Conservation (phyloP, 2,329 filamentous ascomycete species). For the Ophiostoma quercus region DNA sequence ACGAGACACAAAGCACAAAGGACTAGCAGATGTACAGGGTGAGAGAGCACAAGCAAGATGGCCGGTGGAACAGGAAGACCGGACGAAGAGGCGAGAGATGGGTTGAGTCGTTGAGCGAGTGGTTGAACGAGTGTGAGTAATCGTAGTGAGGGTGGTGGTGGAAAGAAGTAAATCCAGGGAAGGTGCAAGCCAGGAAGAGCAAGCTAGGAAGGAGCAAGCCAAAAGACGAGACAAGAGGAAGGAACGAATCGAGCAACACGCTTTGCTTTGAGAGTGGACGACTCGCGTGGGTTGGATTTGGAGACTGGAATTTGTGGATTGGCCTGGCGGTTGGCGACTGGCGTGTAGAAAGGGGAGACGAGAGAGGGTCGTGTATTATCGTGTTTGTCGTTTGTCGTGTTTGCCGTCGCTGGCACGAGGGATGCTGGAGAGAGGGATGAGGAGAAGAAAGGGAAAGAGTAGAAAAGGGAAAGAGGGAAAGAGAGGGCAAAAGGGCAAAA, state of each 20-base stretch:
- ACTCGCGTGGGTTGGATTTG: slow-evolving; percentile 6
- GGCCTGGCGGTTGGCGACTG: slow-evolving; percentile 7
- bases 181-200: background rate
- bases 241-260: slow-evolving; percentile 13
- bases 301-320: slow-evolving; percentile 14
- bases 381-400: background rate
- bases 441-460: background rate
- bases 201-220: background rate
- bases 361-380: background rate
- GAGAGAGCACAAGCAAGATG: slow-evolving; percentile 9
- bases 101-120: background rate
- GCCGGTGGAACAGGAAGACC: slow-evolving; percentile 12
- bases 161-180: background rate
- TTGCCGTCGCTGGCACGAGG: slow-evolving; percentile 11
- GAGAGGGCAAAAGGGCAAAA: background rate
- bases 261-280: background rate
- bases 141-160: too few relatives aligned
- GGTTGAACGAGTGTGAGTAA: background rate
- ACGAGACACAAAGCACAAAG: background rate
- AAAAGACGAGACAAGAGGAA: background rate
- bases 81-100: slow-evolving; percentile 6
- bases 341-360: background rate
- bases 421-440: background rate
- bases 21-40: background rate
- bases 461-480: background rate